phyloP scores from a whole-genome alignment of 495 filamentous ascomycete species.

The Annulohypoxylon stygium region DNA sequence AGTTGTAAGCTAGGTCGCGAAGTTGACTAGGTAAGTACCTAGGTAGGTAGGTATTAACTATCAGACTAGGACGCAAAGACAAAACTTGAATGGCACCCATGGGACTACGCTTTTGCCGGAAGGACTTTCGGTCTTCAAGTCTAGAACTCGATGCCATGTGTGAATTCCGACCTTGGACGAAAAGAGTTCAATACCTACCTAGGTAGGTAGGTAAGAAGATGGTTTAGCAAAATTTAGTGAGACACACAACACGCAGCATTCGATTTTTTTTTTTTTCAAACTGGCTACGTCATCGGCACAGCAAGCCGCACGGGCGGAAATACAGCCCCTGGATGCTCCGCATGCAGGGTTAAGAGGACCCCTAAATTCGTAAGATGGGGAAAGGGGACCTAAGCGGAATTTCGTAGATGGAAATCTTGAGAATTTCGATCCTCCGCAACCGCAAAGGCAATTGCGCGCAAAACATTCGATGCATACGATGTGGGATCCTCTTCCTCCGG shows the following conservation, averaged over 20 bases:
- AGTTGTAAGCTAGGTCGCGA: conserved; percentile 23
- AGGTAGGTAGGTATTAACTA: background rate
- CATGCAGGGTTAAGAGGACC: conserved; percentile 40
- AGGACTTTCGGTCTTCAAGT: conserved; percentile 13
- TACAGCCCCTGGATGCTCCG: conserved; percentile 29
- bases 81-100: background rate
- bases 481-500: conserved; percentile 35
- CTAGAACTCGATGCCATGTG: conserved; percentile 27
- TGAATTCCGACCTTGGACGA: background rate
- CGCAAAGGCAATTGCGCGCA: conserved; percentile 23
- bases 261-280: background rate
- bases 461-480: conserved; percentile 2
- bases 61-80: conserved; percentile 17
- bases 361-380: conserved; percentile 33
- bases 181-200: background rate
- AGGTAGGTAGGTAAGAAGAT: background rate
- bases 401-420: conserved; percentile 30
- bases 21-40: conserved; percentile 1
- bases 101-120: background rate
- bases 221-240: conserved; percentile 9
- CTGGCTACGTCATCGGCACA: conserved; percentile 37
- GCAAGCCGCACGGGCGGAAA: background rate
- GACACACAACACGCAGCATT: background rate
- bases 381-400: conserved; percentile 16
- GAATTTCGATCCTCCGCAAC: conserved; percentile 44